phyloP scores from a whole-genome alignment of 106 monocot species.

The Platanthera zijinensis region DNA sequence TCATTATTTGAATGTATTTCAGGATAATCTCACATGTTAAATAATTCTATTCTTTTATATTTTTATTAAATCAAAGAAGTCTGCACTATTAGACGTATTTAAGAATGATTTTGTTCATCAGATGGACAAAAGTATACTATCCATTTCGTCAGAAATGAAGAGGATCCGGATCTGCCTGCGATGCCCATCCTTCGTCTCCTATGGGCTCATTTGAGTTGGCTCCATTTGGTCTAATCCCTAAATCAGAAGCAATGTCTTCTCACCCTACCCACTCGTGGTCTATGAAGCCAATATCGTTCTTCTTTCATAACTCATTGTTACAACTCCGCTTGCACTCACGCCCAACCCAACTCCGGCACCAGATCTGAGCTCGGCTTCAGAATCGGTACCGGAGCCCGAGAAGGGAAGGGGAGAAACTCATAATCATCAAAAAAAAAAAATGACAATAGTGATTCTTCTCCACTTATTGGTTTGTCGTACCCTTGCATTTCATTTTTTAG shows the following conservation, averaged over 20 bases:
- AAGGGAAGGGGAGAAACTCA: neutral
- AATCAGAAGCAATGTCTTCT: slow-evolving; percentile 76
- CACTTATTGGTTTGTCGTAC: neutral
- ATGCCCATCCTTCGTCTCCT: slow-evolving; percentile 48
- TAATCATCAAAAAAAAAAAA: neutral
- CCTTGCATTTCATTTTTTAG: neutral
- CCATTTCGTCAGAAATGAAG: too few relatives aligned
- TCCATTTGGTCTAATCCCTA: slow-evolving; percentile 72
- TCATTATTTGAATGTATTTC: too few relatives aligned
- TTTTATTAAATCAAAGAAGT: too few relatives aligned
- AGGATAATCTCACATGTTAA: too few relatives aligned
- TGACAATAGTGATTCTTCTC: neutral
- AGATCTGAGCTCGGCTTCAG: slow-evolving; percentile 5
- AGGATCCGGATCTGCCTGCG: slow-evolving; percentile 1
- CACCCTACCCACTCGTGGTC: slow-evolving; percentile 57
- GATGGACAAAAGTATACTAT: too few relatives aligned
- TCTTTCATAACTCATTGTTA: slow-evolving; percentile 63
- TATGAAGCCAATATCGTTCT: slow-evolving; percentile 66
- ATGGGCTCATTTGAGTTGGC: slow-evolving; percentile 35
- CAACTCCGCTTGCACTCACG: slow-evolving; percentile 21
- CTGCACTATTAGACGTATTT: too few relatives aligned
- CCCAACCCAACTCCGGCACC: slow-evolving; percentile 68
- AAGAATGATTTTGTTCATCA: too few relatives aligned
- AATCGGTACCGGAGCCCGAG: neutral
- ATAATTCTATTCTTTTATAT: too few relatives aligned